Evolutionary conservation across 345 rosid genomes (phyloP), one percentile per base, ranked within the genome.

Genomic region (Trapa incisa): DNA sequence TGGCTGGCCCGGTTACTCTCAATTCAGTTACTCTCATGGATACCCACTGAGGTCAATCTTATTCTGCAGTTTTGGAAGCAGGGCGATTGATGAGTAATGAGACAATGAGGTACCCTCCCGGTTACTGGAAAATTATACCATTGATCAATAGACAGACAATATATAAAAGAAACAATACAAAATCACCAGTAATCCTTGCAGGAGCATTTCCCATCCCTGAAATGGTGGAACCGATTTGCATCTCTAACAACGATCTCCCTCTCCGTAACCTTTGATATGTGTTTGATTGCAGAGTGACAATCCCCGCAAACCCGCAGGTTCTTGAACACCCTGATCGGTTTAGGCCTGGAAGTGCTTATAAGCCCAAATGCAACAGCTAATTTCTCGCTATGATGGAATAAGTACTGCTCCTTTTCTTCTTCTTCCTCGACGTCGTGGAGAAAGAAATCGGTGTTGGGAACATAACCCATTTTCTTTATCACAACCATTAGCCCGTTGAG

Each of bases 311-410:
- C 80, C 2, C 90, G 77, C 16, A 87, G 85, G 74, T 87, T 87
- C 80, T 89, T 87, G 37, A 87, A 84, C 68, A 89, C 88, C 67
- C 88, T 79, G 47, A 85, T 76, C 0, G 89, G 86, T 74, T 81
- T 85, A 0, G 84, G 72, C 68, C 71, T 77, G 10, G 64, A 66
- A 8, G 85, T 80, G 79, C 85, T 83, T 37, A 87, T 81, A 16
- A 87, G 85, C 66, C 93, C 89, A 70, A 79, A 86, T 3, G 86
- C 86, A 72, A 87, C 87, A 1, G 94, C 94, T 16, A 87, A 80
- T 77, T 87, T 86, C 83, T 89, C 96, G 35, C 94, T 89, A 75
- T 87, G 94, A 48, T 87, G 94, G 70, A 77, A 72, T 72, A 89
- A 15, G 50, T 82, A 78, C 47, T 77, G 83, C 77, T 84, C 96